Percentiles rank a stretch among this genome's conserved stretches.
Conservation (phyloP, 805 yeast species). For the Teunomyces aglyptinius region DNA sequence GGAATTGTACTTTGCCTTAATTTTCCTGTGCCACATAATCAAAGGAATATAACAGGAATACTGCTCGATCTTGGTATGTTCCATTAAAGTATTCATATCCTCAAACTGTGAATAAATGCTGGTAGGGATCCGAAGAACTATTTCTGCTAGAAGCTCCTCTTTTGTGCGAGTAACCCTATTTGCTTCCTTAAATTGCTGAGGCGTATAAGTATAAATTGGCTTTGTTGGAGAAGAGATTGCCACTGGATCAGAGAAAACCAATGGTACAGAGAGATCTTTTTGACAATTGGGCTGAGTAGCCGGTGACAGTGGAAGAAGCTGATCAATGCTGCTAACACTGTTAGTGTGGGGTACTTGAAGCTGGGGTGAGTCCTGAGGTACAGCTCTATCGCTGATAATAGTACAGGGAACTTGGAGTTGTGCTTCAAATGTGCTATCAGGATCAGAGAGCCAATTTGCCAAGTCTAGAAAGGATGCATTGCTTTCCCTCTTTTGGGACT, state of each 20-base stretch:
- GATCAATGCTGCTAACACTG: background rate
- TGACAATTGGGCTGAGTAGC: background rate
- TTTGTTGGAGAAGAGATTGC: background rate
- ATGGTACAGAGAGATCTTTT: background rate
- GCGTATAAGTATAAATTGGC: constrained; percentile 12
- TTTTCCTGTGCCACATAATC: constrained; percentile 52
- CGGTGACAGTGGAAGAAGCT: background rate
- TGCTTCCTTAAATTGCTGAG: constrained; percentile 33
- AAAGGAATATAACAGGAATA: constrained; percentile 36
- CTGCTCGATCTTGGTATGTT: constrained; percentile 21
- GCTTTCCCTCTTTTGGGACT: background rate
- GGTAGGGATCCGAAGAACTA: constrained; percentile 45
- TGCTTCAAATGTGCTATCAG: background rate
- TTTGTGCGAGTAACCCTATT: constrained; percentile 41
- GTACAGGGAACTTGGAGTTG: background rate
- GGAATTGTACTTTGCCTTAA: constrained; percentile 48
- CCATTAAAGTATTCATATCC: constrained; percentile 16
- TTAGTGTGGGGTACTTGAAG: background rate
- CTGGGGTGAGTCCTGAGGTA: background rate
- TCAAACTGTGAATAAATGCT: constrained; percentile 21
- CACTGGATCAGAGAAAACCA: background rate
- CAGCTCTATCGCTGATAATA: background rate
- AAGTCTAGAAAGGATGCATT: constrained; percentile 14
- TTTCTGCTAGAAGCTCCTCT: constrained; percentile 50
- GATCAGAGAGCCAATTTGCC: constrained; percentile 22